phyloP scores from a whole-genome alignment of 2,329 filamentous ascomycete genomes.

The Talaromyces sp. region DNA sequence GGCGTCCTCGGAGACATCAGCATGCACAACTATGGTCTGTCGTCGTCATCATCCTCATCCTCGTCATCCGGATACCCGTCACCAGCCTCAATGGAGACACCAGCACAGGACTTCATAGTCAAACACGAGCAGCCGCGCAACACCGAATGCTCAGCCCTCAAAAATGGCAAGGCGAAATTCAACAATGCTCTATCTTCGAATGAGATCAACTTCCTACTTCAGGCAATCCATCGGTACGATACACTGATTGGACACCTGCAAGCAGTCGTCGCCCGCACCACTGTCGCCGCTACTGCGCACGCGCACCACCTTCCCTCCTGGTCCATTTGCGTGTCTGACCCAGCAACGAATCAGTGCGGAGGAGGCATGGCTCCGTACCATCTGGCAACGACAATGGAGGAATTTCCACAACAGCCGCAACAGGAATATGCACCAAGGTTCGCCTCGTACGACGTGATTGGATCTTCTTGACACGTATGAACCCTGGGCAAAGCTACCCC shows the following conservation, averaged over 20 bases:
- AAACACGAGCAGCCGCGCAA: background rate
- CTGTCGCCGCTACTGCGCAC: background rate
- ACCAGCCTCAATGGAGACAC: background rate
- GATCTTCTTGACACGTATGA: constrained; percentile 4
- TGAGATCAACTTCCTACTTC: background rate
- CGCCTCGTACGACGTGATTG: constrained; percentile 1
- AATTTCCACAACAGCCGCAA: background rate
- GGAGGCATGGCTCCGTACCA: background rate
- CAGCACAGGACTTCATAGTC: background rate
- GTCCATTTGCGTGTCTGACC: background rate
- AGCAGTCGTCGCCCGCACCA: background rate
- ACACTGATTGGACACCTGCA: constrained; percentile 8
- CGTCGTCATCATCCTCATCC: constrained; percentile 1
- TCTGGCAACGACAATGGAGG: background rate
- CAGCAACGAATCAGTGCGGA: background rate
- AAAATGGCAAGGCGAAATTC: background rate
- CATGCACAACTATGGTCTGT: background rate
- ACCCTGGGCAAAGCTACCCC: no score
- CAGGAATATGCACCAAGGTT: background rate
- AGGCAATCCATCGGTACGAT: constrained; percentile 9
- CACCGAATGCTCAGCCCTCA: background rate
- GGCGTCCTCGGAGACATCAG: background rate
- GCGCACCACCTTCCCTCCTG: background rate
- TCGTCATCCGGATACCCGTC: background rate
- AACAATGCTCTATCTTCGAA: background rate